These are phyloP conservation scores for Leccinum truebloodii DNA, from an alignment of 768 basidiomycete species.

Conservation along the genomic window DNA sequence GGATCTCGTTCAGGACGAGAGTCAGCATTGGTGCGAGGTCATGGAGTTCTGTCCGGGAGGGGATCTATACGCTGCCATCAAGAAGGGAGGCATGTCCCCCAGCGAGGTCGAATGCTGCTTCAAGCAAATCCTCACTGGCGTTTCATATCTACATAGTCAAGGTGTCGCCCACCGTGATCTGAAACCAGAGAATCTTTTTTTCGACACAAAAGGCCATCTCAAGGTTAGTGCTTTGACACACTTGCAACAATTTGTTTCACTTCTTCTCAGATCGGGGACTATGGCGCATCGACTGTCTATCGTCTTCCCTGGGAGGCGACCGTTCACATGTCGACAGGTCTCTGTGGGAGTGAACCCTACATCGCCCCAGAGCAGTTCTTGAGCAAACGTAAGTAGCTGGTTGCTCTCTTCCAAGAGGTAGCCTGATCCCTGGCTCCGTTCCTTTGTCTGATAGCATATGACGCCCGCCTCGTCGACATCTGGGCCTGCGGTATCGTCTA, in stretches of 20 bases:
- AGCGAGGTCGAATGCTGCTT: conserved; percentile 97
- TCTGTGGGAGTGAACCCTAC: conserved; percentile 98
- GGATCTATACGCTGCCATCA: conserved; percentile 97
- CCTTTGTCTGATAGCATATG: conserved; percentile 68
- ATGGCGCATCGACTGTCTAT: conserved; percentile 98
- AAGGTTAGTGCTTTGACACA: conserved; percentile 60
- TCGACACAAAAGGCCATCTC: conserved; percentile 88
- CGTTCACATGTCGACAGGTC: conserved; percentile 94
- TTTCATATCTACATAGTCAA: conserved; percentile 91
- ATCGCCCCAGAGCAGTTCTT: conserved; percentile 98
- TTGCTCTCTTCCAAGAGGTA: conserved; percentile 36
- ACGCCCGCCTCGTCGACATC: conserved; percentile 94
- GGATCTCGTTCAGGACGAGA: conserved; percentile 98
- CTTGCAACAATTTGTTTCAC: conserved; percentile 12
- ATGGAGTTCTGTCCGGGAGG: conserved; percentile 99
- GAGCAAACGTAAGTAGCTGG: conserved; percentile 81
- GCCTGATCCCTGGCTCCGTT: conserved; percentile 35
- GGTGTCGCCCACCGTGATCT: conserved; percentile 98
- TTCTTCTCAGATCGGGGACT: conserved; percentile 83
- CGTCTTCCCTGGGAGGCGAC: conserved; percentile 97
- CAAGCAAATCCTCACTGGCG: conserved; percentile 90
- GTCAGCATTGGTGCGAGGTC: conserved; percentile 96
- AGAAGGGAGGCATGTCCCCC: conserved; percentile 91
- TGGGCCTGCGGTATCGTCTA: conserved; percentile 98
- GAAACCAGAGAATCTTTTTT: conserved; percentile 97